Evolutionary conservation across 306 rosid species (phyloP).

Genomic region (Prunus padus): DNA sequence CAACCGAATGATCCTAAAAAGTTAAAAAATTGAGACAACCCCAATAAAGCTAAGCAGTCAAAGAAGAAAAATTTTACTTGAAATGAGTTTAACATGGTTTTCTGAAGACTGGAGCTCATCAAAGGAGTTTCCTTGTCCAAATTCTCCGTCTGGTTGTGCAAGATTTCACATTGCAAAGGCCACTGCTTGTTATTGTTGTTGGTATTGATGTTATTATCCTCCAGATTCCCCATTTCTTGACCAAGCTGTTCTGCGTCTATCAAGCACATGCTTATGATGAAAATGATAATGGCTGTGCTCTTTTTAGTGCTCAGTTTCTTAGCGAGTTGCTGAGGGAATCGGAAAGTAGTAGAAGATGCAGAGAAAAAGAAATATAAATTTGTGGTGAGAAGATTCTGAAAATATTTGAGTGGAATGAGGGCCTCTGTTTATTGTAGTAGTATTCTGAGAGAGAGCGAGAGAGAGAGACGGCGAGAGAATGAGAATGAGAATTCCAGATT

Average conservation of each 20-base stretch:
- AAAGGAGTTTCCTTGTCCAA: slow-evolving; percentile 36
- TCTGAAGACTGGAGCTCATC: slow-evolving; percentile 33
- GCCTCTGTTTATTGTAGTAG: slow-evolving; percentile 23
- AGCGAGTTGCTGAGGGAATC: slow-evolving; percentile 37
- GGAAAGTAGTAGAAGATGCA: slow-evolving; percentile 28
- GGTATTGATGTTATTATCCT: slow-evolving; percentile 23
- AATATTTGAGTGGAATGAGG: slow-evolving; percentile 39
- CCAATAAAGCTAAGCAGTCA: slow-evolving; percentile 14
- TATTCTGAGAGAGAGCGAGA: slow-evolving; percentile 14
- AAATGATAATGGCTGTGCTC: slow-evolving; percentile 15
- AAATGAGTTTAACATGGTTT: slow-evolving; percentile 42
- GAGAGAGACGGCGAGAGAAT: not conserved
- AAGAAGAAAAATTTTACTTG: slow-evolving; percentile 41
- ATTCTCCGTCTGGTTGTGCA: slow-evolving; percentile 54
- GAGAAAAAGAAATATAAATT: not conserved
- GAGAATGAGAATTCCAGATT: slow-evolving; percentile 36
- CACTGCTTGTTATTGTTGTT: slow-evolving; percentile 31
- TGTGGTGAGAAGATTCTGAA: slow-evolving; percentile 52
- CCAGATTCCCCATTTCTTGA: slow-evolving; percentile 40
- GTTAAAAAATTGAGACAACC: slow-evolving; percentile 9
- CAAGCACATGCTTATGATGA: slow-evolving; percentile 56
- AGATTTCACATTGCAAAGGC: slow-evolving; percentile 64
- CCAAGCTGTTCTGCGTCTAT: slow-evolving; percentile 66
- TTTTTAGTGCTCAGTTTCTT: slow-evolving; percentile 25
- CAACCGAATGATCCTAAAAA: slow-evolving; percentile 8